These are phyloP conservation scores for Metarhizium robertsii DNA, from an alignment of 2,329 filamentous ascomycete genomes.

Conservation along the genomic window DNA sequence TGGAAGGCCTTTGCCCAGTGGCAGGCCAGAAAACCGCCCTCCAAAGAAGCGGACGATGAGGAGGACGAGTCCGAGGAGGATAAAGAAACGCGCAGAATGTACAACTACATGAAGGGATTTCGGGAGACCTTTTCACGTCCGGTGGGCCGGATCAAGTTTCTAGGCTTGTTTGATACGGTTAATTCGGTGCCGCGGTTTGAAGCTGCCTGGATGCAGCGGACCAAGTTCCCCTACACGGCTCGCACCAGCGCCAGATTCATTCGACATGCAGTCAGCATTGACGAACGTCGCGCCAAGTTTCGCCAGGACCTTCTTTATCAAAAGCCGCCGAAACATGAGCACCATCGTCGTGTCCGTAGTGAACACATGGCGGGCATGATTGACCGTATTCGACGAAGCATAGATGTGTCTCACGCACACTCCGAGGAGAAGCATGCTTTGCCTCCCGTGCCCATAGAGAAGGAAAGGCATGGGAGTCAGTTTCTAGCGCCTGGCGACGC, in stretches of 20 bases:
- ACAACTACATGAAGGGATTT: constrained; percentile 68
- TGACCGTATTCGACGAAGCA: constrained; percentile 10
- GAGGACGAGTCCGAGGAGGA: constrained; percentile 21
- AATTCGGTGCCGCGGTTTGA: constrained; percentile 75
- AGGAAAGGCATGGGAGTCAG: constrained; percentile 3
- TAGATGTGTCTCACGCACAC: constrained; percentile 1
- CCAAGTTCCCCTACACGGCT: constrained; percentile 63
- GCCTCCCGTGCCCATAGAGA: not conserved
- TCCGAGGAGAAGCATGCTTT: not conserved
- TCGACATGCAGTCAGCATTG: constrained; percentile 61
- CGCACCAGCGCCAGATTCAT: constrained; percentile 50
- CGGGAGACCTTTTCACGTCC: constrained; percentile 73
- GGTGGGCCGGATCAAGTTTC: constrained; percentile 62
- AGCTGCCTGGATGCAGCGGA: constrained; percentile 66
- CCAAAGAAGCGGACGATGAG: constrained; percentile 30
- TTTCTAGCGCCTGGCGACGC: constrained; percentile 8
- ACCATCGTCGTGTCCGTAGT: constrained; percentile 13
- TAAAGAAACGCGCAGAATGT: constrained; percentile 44
- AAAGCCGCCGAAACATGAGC: constrained; percentile 11
- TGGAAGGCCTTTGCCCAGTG: constrained; percentile 75
- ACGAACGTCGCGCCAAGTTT: constrained; percentile 64
- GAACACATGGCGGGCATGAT: constrained; percentile 13
- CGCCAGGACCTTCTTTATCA: constrained; percentile 61
- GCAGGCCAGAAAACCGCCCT: constrained; percentile 49
- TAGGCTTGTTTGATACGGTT: constrained; percentile 76